A percentile compares a stretch with the other conserved stretches of the same genome.
phyloP scores from a whole-genome alignment of 495 filamentous ascomycete genomes.

The Neurospora sp. region DNA sequence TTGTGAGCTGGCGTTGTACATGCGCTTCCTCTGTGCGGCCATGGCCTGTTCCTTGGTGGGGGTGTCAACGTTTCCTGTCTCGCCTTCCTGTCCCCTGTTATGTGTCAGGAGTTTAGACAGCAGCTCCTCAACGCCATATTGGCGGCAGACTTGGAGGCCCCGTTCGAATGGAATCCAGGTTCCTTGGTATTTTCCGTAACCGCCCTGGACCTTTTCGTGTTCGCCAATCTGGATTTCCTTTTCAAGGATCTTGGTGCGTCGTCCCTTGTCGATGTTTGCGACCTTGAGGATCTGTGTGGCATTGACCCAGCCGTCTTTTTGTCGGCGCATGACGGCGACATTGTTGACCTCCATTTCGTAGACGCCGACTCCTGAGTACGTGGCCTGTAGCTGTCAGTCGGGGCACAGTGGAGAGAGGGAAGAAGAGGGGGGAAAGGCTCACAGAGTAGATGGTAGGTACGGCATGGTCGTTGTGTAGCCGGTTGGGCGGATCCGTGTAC shows the following conservation, averaged over 20 bases:
- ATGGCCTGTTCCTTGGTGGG: constrained; percentile 99
- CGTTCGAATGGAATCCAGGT: constrained; percentile 93
- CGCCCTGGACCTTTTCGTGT: constrained; percentile 97
- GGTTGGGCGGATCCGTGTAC: constrained; percentile 34
- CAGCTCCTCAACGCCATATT: constrained; percentile 87
- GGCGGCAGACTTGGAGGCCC: constrained; percentile 82
- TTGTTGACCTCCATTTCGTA: constrained; percentile 96
- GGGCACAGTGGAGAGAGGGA: background rate
- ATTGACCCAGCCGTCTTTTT: constrained; percentile 87
- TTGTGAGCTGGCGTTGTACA: constrained; percentile 62
- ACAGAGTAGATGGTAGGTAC: constrained; percentile 70
- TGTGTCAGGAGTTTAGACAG: constrained; percentile 79
- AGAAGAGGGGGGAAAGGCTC: constrained; percentile 9
- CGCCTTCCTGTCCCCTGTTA: constrained; percentile 72
- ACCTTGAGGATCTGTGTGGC: constrained; percentile 96
- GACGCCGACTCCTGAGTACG: constrained; percentile 88
- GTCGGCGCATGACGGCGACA: constrained; percentile 87
- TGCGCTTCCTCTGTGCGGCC: constrained; percentile 89
- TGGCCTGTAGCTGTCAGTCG: constrained; percentile 48
- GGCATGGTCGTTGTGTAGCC: constrained; percentile 43
- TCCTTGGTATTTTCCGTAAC: constrained; percentile 97
- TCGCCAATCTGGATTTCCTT: constrained; percentile 93
- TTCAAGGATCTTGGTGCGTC: constrained; percentile 92
- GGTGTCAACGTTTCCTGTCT: constrained; percentile 61
- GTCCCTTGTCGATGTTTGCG: constrained; percentile 91